These are phyloP conservation scores for Corchorus capsularis DNA, from an alignment of 345 rosid genomes.

Conservation along the genomic window DNA sequence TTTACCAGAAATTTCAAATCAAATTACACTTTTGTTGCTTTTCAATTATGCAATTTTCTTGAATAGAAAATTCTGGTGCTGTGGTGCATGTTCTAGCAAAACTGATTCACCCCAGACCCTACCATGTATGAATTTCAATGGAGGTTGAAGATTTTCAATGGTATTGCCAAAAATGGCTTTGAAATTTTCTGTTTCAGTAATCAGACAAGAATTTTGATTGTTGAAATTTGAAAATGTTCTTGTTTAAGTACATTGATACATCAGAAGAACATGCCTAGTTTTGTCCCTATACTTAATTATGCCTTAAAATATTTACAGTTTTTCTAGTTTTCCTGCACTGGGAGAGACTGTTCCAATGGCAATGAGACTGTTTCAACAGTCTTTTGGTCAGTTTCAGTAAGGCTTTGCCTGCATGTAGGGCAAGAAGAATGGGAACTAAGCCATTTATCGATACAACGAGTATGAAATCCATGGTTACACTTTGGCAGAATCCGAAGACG, in stretches of 20 bases:
- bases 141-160: neutral
- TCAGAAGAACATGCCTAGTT: neutral
- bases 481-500: conserved; percentile 54
- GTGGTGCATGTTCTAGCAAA: neutral
- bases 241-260: neutral
- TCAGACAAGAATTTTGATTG: neutral
- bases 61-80: conserved; percentile 3
- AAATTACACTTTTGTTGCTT: neutral
- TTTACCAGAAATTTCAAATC: neutral
- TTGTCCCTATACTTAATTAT: neutral
- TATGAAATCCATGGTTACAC: conserved; percentile 69
- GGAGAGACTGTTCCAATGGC: conserved; percentile 5
- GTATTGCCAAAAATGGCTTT: neutral
- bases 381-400: conserved; percentile 37
- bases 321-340: conserved; percentile 11
- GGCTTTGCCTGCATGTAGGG: conserved; percentile 60
- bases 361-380: conserved; percentile 24
- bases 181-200: neutral
- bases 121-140: neutral
- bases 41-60: neutral
- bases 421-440: conserved; percentile 66
- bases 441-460: conserved; percentile 64
- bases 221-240: neutral
- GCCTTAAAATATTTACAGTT: too few relatives aligned
- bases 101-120: neutral